phyloP scores from a whole-genome alignment of 805 yeast genomes.

The Teunomyces gatunensis region DNA sequence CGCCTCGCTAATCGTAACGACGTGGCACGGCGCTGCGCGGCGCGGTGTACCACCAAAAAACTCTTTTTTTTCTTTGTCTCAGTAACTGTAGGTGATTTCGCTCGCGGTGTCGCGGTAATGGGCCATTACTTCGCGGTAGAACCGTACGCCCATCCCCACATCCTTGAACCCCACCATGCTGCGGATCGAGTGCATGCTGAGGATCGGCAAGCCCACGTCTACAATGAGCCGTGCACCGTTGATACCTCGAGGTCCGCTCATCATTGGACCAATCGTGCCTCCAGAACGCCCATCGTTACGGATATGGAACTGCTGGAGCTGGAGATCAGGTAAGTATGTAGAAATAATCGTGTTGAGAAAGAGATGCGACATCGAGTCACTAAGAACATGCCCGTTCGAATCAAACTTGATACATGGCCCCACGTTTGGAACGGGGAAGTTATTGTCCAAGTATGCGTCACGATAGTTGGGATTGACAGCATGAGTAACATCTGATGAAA shows the following conservation, averaged over 20 bases:
- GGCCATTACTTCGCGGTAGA: constrained; percentile 30
- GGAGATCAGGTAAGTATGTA: constrained; percentile 16
- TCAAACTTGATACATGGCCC: constrained; percentile 39
- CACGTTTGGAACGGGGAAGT: constrained; percentile 37
- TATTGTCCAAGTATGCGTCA: constrained; percentile 27
- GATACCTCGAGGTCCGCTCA: constrained; percentile 27
- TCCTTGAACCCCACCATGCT: constrained; percentile 39
- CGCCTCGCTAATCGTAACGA: too few species aligned
- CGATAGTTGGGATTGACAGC: constrained; percentile 41
- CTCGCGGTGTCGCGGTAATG: constrained; percentile 20
- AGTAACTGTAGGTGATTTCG: constrained; percentile 4
- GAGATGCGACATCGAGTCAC: constrained; percentile 30
- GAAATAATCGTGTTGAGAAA: constrained; percentile 25
- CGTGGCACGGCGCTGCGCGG: too few species aligned
- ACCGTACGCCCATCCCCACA: constrained; percentile 34
- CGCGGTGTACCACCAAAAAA: too few species aligned
- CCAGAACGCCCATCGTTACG: constrained; percentile 42
- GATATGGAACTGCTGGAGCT: constrained; percentile 38
- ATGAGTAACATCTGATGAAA: constrained; percentile 46
- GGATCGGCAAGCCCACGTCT: constrained; percentile 42
- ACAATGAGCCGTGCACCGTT: constrained; percentile 32
- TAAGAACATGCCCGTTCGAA: constrained; percentile 36
- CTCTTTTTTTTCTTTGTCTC: not conserved
- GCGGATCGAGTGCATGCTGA: constrained; percentile 43
- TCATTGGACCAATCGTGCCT: constrained; percentile 42